phyloP scores from a whole-genome alignment of 163 green algal genomes.

The Prototheca cutis region DNA sequence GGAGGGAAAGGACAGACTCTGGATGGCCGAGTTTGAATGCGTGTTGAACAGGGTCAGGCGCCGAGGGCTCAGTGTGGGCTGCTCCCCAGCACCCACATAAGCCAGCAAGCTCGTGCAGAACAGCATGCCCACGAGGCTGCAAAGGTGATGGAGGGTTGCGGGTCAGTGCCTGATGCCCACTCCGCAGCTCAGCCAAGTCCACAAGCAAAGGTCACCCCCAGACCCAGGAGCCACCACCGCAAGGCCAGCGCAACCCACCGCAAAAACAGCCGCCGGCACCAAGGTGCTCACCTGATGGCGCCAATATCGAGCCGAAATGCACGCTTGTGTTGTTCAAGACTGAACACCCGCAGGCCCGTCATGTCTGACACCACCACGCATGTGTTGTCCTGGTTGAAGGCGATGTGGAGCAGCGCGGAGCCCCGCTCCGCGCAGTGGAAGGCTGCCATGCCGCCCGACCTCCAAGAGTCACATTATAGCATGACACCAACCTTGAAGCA shows the following conservation, averaged over 20 bases:
- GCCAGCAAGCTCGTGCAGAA: slow-evolving; percentile 73
- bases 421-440: neutral
- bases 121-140: slow-evolving; percentile 69
- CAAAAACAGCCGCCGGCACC: too few species aligned
- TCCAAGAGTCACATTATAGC: neutral
- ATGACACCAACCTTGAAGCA: too few species aligned
- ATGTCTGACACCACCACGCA: slow-evolving; percentile 40
- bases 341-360: slow-evolving; percentile 52
- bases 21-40: slow-evolving; percentile 41
- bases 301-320: slow-evolving; percentile 41
- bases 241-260: too few species aligned
- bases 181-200: too few species aligned
- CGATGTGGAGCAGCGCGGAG: slow-evolving; percentile 24
- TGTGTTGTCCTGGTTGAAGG: slow-evolving; percentile 52
- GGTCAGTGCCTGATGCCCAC: too few species aligned
- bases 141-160: neutral
- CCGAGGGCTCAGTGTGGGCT: slow-evolving; percentile 43
- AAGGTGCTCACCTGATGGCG: slow-evolving; percentile 47
- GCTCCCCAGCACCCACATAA: slow-evolving; percentile 58
- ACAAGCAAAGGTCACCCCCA: too few species aligned
- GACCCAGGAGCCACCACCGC: too few species aligned
- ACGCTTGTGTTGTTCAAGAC: slow-evolving; percentile 37
- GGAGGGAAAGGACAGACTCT: slow-evolving; percentile 53
- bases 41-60: slow-evolving; percentile 69
- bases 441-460: neutral